Conservation (phyloP, 192 early-diverging fungal genomes). For the Coemansia guatemalensis region DNA sequence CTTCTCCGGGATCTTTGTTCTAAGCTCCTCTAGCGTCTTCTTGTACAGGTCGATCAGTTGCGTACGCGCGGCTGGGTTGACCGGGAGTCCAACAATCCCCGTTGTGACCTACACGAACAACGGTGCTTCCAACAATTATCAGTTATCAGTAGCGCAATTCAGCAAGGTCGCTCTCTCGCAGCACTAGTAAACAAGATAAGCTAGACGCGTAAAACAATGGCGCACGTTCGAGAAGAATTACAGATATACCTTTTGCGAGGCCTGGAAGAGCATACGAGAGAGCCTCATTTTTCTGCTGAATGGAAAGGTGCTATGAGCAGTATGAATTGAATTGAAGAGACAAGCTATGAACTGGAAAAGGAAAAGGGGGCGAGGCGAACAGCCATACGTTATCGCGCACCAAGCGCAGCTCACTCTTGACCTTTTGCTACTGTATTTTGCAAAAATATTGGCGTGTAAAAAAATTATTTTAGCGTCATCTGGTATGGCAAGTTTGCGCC, state of each 20-base stretch:
- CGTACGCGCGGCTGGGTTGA: conserved; percentile 84
- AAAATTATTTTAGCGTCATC: too few relatives aligned
- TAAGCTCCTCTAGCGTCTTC: conserved; percentile 69
- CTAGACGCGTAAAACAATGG: neutral
- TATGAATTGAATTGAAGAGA: conserved; percentile 1
- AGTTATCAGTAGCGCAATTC: neutral
- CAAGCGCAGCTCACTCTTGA: neutral
- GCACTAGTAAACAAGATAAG: neutral
- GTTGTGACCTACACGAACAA: conserved; percentile 60
- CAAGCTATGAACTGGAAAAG: neutral
- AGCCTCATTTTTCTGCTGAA: conserved; percentile 28
- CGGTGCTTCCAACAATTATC: neutral
- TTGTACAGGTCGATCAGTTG: conserved; percentile 82
- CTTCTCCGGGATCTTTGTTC: conserved; percentile 67
- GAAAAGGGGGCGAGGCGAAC: neutral
- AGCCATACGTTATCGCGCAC: too few relatives aligned
- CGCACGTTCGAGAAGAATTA: neutral
- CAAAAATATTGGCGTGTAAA: too few relatives aligned
- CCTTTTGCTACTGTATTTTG: too few relatives aligned
- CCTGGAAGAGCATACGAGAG: conserved; percentile 40
- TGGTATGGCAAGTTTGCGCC: too few relatives aligned
- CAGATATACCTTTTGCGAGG: conserved; percentile 36
- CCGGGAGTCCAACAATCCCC: conserved; percentile 80
- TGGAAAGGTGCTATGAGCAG: neutral
- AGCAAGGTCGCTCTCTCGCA: neutral